These are phyloP conservation scores for Monilinia aucupariae DNA, from an alignment of 2,329 filamentous ascomycete genomes.

Conservation along the genomic window DNA sequence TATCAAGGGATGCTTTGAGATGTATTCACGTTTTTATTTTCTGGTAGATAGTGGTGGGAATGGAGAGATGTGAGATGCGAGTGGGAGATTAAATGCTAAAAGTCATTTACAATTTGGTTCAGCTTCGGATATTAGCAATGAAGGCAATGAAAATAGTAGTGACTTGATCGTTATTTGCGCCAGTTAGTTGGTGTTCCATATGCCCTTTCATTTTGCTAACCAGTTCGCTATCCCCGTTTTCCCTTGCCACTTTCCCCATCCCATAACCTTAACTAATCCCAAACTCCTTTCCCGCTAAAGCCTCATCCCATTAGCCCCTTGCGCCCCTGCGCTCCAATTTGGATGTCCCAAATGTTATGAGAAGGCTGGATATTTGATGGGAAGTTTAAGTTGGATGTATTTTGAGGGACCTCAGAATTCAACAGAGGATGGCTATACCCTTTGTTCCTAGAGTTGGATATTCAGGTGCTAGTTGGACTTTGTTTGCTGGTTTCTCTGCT, in stretches of 20 bases:
- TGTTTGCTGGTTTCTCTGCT: neutral
- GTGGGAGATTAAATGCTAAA: neutral
- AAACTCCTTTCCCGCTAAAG: no score
- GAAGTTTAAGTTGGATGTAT: slow-evolving; percentile 33
- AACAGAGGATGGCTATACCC: slow-evolving; percentile 77
- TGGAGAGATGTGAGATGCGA: neutral
- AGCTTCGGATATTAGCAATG: neutral
- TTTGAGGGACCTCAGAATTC: slow-evolving; percentile 67
- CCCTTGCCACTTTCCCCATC: no score
- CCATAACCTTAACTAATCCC: no score
- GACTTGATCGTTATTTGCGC: neutral
- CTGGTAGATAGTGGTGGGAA: neutral
- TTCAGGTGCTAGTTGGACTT: neutral
- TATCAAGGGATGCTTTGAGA: slow-evolving; percentile 2
- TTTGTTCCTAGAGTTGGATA: slow-evolving; percentile 59
- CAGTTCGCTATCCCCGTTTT: no score
- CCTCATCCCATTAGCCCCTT: no score
- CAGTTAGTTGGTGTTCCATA: neutral
- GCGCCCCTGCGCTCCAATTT: no score
- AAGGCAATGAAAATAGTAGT: neutral
- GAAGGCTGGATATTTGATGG: slow-evolving; percentile 38
- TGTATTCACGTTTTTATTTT: neutral
- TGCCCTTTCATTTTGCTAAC: neutral
- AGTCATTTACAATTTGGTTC: no score
- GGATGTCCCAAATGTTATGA: no score